Percentiles rank a stretch among this genome's conserved stretches.
These are phyloP conservation scores for Xylogone sp. DNA, from an alignment of 2,329 filamentous ascomycete genomes.

Conservation along the genomic window DNA sequence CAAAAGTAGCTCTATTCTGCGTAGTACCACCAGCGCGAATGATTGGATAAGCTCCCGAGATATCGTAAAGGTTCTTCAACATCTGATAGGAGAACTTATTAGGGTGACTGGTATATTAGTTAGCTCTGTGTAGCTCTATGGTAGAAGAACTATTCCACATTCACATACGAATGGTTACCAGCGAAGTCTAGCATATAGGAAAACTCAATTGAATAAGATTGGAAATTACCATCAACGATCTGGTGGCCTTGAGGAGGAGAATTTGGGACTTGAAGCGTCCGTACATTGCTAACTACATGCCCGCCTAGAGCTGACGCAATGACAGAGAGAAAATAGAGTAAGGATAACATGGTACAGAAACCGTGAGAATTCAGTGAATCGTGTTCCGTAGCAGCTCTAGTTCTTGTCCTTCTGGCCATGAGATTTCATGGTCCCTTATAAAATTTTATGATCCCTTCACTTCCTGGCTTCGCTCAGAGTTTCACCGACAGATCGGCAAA, in stretches of 20 bases:
- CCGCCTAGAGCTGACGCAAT: too few relatives aligned
- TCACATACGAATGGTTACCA: conserved; percentile 6
- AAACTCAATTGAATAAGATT: conserved; percentile 11
- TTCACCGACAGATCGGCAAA: too few relatives aligned
- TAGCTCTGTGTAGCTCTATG: neutral
- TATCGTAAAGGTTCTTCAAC: conserved; percentile 3
- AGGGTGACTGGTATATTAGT: neutral
- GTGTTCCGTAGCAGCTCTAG: too few relatives aligned
- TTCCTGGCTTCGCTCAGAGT: too few relatives aligned
- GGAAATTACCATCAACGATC: conserved; percentile 2
- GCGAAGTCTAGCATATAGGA: conserved; percentile 9
- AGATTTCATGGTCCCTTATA: too few relatives aligned
- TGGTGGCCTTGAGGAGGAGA: neutral
- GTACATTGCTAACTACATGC: neutral
- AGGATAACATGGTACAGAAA: too few relatives aligned
- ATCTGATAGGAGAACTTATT: conserved; percentile 5
- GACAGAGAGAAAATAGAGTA: too few relatives aligned
- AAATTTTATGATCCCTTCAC: too few relatives aligned
- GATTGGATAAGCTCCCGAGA: conserved; percentile 6
- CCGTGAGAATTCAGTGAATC: too few relatives aligned
- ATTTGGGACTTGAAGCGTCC: neutral
- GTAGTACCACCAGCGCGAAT: conserved; percentile 5
- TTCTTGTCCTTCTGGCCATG: too few relatives aligned
- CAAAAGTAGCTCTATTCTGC: conserved; percentile 2
- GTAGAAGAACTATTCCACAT: neutral